Evolutionary conservation across 768 basidiomycete species (phyloP), one percentile per base, ranked within the genome.

Genomic region (Hebeloma cylindrosporum): DNA sequence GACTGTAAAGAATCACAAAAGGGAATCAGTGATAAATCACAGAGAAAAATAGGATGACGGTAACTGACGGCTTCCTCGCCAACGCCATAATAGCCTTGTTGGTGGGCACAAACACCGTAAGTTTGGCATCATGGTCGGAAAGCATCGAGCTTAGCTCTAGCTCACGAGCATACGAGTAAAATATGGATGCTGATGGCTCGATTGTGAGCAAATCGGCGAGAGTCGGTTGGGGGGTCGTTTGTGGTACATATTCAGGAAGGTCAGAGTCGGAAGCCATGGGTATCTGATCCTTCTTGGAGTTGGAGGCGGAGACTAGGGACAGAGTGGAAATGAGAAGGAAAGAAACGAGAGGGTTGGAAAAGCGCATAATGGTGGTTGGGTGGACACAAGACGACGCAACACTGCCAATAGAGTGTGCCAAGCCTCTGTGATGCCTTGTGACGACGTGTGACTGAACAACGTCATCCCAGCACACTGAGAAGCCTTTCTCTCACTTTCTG

Each of bases 41-140:
- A 28, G 13, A 21, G 11, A 7, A n/a, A 4, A 5, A 23, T n/a
- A 37, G 10, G 34, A 18, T 8, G 13, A 7, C 2, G n/a, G 23
- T 7, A 22, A 72, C 87, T 67, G 65, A 93, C 88, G 92, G 92
- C 65, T 93, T 93, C 57, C 81, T 69, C 2, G 81, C 62, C 41
- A 93, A 67, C 3, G 83, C 82, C 79, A 92, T 89, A 11, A 93
- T 80, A 7, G 90, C 92, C 62, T 85, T 88, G 64, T 95, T 93
- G 18, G 86, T 88, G 0, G 92, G 92, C 4, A 84, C 90, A 31
- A 95, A 73, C 7, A 94, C 40, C 0, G 90, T 90, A 43, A 69
- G 63, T 5, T 63, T 69, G 2, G 57, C 44, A n/a, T 44, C 43
- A 5, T 59, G 43, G 25, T 73, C 66, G 13, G 62, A 58, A 38